phyloP scores from a whole-genome alignment of 2,329 filamentous ascomycete genomes.

The Beauveria sp. region DNA sequence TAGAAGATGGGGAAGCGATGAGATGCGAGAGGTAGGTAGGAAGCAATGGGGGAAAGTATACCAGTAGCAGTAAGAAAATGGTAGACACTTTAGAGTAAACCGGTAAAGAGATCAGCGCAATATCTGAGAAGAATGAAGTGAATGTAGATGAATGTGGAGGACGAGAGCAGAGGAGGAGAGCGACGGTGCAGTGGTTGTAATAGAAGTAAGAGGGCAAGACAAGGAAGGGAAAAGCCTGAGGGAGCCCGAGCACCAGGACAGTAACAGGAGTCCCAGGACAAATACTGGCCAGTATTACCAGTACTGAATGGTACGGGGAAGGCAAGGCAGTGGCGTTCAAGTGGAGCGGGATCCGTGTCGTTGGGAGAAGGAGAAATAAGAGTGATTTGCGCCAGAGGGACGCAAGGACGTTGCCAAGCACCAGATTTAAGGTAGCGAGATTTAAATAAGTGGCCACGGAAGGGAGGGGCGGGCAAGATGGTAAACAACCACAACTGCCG shows the following conservation, averaged over 20 bases:
- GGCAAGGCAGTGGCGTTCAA: slow-evolving; percentile 1
- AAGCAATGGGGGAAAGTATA: neutral
- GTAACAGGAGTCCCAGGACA: too few relatives aligned
- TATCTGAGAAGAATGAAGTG: neutral
- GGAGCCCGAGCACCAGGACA: neutral
- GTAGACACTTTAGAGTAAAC: neutral
- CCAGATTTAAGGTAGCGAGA: slow-evolving; percentile 11
- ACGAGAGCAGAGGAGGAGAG: neutral
- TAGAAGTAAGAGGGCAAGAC: neutral
- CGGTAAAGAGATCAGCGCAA: slow-evolving; percentile 1
- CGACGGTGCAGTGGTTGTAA: neutral
- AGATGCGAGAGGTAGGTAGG: neutral
- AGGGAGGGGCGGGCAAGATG: slow-evolving; percentile 1
- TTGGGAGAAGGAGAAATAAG: slow-evolving; percentile 1
- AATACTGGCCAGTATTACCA: neutral
- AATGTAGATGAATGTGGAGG: neutral
- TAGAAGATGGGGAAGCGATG: neutral
- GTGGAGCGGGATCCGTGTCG: slow-evolving; percentile 5
- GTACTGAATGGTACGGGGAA: neutral
- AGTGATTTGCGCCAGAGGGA: slow-evolving; percentile 2
- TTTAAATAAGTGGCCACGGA: slow-evolving; percentile 11
- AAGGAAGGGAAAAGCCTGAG: neutral
- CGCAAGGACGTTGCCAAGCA: slow-evolving; percentile 8
- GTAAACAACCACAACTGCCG: slow-evolving; percentile 10
- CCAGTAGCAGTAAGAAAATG: neutral